Percentiles rank a stretch among this genome's conserved stretches.
Evolutionary conservation across 139 green algal species (phyloP).

Genomic region (Bryopsis sp.): DNA sequence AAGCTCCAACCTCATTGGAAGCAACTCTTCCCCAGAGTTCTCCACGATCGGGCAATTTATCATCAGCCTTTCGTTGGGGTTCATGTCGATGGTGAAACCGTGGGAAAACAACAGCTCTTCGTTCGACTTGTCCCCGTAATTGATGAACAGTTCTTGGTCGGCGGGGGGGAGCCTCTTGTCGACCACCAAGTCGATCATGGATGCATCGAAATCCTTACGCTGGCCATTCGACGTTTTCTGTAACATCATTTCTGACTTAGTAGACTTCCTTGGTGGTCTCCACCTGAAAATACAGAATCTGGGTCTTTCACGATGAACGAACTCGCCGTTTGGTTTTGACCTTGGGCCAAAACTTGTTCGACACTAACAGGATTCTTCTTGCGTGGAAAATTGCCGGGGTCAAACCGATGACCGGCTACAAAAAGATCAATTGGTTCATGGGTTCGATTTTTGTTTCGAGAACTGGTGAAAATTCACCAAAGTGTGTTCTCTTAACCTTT

Average conservation of each 20-base stretch:
- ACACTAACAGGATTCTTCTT: constrained; percentile 1
- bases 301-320: no score
- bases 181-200: constrained; percentile 27
- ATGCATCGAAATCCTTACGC: neutral
- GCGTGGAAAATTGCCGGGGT: neutral
- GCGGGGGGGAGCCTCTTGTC: neutral
- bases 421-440: neutral
- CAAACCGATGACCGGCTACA: neutral
- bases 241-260: neutral
- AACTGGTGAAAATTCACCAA: neutral
- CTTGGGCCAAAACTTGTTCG: neutral
- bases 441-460: neutral
- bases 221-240: neutral
- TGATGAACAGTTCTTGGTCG: constrained; percentile 23
- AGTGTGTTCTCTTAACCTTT: neutral
- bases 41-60: constrained; percentile 43
- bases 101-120: constrained; percentile 80
- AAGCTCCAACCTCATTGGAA: neutral
- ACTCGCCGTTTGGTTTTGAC: no score
- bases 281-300: no score
- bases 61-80: constrained; percentile 63
- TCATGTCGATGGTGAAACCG: constrained; percentile 55
- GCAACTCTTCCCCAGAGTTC: neutral
- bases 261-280: neutral
- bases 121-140: constrained; percentile 54